Percentiles rank a stretch among this genome's conserved stretches.
phyloP scores from a whole-genome alignment of 768 basidiomycete species.

The Panaeolus cyanescens region DNA sequence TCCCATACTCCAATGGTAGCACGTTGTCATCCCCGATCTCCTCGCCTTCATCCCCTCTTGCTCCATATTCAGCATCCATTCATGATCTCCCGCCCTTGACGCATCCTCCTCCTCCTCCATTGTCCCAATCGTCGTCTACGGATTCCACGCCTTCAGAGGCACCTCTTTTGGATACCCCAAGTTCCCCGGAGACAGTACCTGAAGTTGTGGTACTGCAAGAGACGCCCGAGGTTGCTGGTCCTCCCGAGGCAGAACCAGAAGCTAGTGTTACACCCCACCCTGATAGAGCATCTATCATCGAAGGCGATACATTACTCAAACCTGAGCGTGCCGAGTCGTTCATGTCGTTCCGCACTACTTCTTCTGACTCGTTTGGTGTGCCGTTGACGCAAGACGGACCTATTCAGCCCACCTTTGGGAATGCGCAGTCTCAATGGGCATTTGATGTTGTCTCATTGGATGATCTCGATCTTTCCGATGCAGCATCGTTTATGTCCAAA shows the following conservation, averaged over 20 bases:
- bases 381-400: constrained; percentile 35
- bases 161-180: constrained; percentile 3
- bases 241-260: not conserved
- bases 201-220: constrained; percentile 1
- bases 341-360: constrained; percentile 43
- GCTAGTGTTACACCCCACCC: not conserved
- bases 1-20: not conserved
- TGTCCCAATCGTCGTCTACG: not conserved
- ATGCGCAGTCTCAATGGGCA: constrained; percentile 50
- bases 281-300: constrained; percentile 8
- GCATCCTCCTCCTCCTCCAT: not conserved
- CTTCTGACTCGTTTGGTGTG: constrained; percentile 53
- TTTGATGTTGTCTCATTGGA: constrained; percentile 80
- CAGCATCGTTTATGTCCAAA: constrained; percentile 56
- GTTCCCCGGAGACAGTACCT: not conserved
- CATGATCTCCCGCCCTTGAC: not conserved
- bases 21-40: not conserved
- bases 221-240: not conserved
- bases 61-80: not conserved
- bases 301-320: constrained; percentile 6
- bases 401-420: constrained; percentile 38
- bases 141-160: not conserved
- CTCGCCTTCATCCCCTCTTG: not conserved
- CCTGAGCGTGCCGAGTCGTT: constrained; percentile 37
- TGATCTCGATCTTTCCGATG: constrained; percentile 79